Percentiles rank a stretch among this genome's conserved stretches.
Evolutionary conservation across 768 basidiomycete genomes (phyloP).

Genomic region (Lenzites betulinus): DNA sequence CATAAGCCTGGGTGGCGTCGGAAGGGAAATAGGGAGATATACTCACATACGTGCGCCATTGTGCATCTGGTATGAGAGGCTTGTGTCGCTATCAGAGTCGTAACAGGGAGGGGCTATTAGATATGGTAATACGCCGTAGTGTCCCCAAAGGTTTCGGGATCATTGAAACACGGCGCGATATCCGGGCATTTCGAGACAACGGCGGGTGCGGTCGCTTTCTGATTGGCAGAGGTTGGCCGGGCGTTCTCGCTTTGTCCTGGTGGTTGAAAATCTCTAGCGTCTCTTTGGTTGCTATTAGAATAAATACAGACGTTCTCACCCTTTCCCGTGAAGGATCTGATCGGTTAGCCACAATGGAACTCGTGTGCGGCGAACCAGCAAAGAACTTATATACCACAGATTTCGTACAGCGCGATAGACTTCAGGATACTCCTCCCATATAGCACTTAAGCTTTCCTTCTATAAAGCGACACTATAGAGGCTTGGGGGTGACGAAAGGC

Average conservation of each 20-base stretch:
- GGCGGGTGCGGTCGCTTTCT: background rate
- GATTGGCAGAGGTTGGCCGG: too few species aligned
- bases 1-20: background rate
- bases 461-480: background rate
- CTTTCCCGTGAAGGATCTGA: too few species aligned
- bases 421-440: background rate
- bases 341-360: too few species aligned
- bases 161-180: background rate
- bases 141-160: background rate
- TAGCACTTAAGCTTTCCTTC: background rate
- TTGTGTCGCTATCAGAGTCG: background rate
- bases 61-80: slow-evolving; percentile 38
- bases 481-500: slow-evolving; percentile 15
- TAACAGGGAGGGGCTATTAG: background rate
- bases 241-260: too few species aligned
- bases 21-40: background rate
- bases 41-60: background rate
- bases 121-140: background rate
- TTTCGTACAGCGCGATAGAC: background rate
- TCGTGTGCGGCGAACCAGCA: too few species aligned
- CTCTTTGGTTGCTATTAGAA: too few species aligned
- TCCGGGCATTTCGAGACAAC: background rate
- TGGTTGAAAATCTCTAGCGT: too few species aligned
- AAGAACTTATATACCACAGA: too few species aligned
- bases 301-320: too few species aligned